These are phyloP conservation scores for Escallonia rubra DNA, from an alignment of 129 eudicot species.

Conservation along the genomic window DNA sequence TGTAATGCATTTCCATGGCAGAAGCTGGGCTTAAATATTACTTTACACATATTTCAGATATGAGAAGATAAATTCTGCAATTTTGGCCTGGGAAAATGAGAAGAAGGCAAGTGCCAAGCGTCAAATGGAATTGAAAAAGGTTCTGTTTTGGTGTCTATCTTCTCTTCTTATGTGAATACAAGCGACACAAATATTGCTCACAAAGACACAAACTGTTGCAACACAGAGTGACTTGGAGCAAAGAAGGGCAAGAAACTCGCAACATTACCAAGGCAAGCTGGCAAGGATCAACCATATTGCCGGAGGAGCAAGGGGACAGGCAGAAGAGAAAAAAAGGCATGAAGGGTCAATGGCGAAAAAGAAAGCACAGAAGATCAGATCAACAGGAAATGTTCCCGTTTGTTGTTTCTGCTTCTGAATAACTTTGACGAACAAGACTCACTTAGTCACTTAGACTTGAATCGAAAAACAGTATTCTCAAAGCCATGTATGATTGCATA, in stretches of 20 bases:
- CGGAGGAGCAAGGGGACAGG: constrained; percentile 2
- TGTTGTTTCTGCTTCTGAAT: background rate
- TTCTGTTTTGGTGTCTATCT: background rate
- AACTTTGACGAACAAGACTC: background rate
- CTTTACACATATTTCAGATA: background rate
- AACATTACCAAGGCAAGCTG: background rate
- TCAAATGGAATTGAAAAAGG: background rate
- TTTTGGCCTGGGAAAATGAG: background rate
- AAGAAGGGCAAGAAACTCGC: background rate
- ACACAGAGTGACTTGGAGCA: background rate
- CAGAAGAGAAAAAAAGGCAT: background rate
- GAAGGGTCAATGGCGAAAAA: background rate
- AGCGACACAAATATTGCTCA: no score
- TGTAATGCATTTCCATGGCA: no score
- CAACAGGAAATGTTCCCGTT: background rate
- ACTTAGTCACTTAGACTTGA: background rate
- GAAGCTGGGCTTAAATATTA: no score
- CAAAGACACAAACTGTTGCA: background rate
- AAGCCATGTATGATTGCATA: no score
- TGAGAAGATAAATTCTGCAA: background rate
- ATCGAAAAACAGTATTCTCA: no score
- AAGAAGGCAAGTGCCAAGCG: background rate
- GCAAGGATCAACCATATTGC: background rate
- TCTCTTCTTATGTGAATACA: background rate
- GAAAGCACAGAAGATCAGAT: background rate